phyloP scores from a whole-genome alignment of 2,329 filamentous ascomycete species.

The Epichloe sp. region DNA sequence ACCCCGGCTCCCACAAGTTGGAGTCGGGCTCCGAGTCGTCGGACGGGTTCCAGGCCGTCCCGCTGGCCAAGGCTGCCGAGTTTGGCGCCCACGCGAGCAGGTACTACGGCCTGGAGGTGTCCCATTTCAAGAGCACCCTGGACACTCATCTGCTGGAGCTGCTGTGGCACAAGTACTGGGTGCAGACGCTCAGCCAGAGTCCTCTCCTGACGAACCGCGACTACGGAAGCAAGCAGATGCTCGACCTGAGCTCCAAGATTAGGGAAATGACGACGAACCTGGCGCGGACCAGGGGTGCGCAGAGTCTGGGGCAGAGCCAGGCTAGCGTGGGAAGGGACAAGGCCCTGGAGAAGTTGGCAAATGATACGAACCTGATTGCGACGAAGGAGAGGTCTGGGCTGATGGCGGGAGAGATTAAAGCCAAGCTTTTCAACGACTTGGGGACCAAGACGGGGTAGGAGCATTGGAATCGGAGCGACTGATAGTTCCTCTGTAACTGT shows the following conservation, averaged over 20 bases:
- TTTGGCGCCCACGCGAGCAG: conserved; percentile 84
- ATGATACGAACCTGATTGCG: conserved; percentile 47
- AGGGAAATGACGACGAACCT: conserved; percentile 40
- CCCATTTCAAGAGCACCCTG: conserved; percentile 87
- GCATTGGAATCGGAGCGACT: not conserved
- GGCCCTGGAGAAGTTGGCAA: conserved; percentile 46
- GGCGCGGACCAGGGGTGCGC: conserved; percentile 14
- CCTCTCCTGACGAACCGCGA: conserved; percentile 87
- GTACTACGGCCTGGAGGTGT: conserved; percentile 86
- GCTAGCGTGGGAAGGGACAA: conserved; percentile 21
- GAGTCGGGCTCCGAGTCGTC: conserved; percentile 11
- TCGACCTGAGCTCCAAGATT: conserved; percentile 75
- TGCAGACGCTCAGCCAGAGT: conserved; percentile 83
- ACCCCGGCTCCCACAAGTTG: conserved; percentile 59
- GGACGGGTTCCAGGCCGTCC: conserved; percentile 64
- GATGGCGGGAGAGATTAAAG: conserved; percentile 49
- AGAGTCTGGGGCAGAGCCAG: conserved; percentile 16
- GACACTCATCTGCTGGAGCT: conserved; percentile 77
- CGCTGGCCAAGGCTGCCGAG: conserved; percentile 85
- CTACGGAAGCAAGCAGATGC: conserved; percentile 83
- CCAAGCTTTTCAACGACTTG: conserved; percentile 42
- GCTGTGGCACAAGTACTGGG: conserved; percentile 99
- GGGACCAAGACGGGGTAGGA: conserved; percentile 9
- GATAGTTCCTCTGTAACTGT: not conserved
- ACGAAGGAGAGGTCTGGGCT: conserved; percentile 50